Percentiles rank a stretch among this genome's conserved stretches.
phyloP scores from a whole-genome alignment of 2,329 filamentous ascomycete genomes.

The Cercospora citrullina region DNA sequence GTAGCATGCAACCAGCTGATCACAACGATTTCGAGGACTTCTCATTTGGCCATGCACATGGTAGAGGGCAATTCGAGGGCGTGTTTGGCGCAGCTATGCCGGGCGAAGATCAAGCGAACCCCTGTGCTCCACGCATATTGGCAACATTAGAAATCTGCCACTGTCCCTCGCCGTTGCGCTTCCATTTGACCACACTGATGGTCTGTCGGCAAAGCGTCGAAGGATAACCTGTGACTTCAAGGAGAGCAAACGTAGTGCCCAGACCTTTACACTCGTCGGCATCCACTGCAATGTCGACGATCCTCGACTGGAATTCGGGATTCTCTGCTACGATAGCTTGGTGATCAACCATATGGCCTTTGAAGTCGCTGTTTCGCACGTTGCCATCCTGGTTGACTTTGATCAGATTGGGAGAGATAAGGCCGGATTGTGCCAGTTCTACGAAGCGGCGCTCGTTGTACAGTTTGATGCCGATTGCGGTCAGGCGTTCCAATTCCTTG shows the following conservation, averaged over 20 bases:
- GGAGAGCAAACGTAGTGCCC: slow-evolving; percentile 1
- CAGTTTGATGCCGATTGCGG: slow-evolving; percentile 6
- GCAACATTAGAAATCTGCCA: slow-evolving; percentile 13
- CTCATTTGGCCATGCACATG: neutral
- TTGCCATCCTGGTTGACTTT: slow-evolving; percentile 13
- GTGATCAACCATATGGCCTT: slow-evolving; percentile 2
- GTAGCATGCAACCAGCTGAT: neutral
- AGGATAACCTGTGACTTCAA: slow-evolving; percentile 15
- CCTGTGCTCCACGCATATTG: slow-evolving; percentile 12
- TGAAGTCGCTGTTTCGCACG: neutral
- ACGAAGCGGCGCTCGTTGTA: slow-evolving; percentile 7
- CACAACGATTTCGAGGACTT: neutral
- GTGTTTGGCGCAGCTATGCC: neutral
- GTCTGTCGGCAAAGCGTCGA: slow-evolving; percentile 12
- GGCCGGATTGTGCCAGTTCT: slow-evolving; percentile 10
- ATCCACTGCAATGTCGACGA: slow-evolving; percentile 8
- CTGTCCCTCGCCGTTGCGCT: slow-evolving; percentile 5
- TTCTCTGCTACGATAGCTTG: slow-evolving; percentile 7
- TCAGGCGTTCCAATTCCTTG: slow-evolving; percentile 3
- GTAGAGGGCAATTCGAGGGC: neutral
- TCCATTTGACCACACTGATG: slow-evolving; percentile 13
- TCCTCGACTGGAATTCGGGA: neutral
- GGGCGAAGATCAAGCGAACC: neutral
- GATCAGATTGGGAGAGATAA: slow-evolving; percentile 3
- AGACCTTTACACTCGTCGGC: slow-evolving; percentile 9